A percentile compares a stretch with the other conserved stretches of the same genome.
Evolutionary conservation across 75 land plant genomes (phyloP).

Genomic region (Isoetes taiwanensis): DNA sequence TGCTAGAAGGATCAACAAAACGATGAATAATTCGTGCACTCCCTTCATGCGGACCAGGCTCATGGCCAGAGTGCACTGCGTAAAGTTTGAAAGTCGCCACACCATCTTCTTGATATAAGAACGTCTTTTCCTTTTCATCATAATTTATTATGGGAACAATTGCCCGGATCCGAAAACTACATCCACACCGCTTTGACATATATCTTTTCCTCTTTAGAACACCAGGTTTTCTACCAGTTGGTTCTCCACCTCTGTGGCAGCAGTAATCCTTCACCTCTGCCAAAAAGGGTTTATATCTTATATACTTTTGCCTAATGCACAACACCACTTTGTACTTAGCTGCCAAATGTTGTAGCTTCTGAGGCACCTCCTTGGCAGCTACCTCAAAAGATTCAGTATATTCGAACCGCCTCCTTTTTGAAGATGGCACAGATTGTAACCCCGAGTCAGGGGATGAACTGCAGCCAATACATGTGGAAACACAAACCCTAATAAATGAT

Average conservation of each 20-base stretch:
- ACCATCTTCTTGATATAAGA: slow-evolving; percentile 2
- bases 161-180: slow-evolving; percentile 3
- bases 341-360: neutral
- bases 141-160: neutral
- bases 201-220: neutral
- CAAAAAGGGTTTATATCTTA: slow-evolving; percentile 2
- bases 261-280: slow-evolving; percentile 8
- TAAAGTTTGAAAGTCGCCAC: slow-evolving; percentile 2
- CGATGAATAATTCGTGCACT: neutral
- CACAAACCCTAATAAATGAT: neutral
- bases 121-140: slow-evolving; percentile 6
- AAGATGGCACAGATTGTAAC: neutral
- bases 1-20: neutral
- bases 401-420: slow-evolving; percentile 1
- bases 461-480: neutral
- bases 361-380: slow-evolving; percentile 1
- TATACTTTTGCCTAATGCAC: slow-evolving; percentile 5
- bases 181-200: slow-evolving; percentile 2
- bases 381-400: slow-evolving; percentile 5
- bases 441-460: neutral
- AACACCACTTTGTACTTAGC: slow-evolving; percentile 4
- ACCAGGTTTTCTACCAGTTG: slow-evolving; percentile 4
- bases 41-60: slow-evolving; percentile 4
- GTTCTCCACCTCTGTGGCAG: slow-evolving; percentile 5
- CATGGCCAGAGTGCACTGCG: slow-evolving; percentile 4